A percentile compares a stretch with the other conserved stretches of the same genome.
phyloP scores from a whole-genome alignment of 352 stramenopile genomes.

The Blastocystis sp. region DNA sequence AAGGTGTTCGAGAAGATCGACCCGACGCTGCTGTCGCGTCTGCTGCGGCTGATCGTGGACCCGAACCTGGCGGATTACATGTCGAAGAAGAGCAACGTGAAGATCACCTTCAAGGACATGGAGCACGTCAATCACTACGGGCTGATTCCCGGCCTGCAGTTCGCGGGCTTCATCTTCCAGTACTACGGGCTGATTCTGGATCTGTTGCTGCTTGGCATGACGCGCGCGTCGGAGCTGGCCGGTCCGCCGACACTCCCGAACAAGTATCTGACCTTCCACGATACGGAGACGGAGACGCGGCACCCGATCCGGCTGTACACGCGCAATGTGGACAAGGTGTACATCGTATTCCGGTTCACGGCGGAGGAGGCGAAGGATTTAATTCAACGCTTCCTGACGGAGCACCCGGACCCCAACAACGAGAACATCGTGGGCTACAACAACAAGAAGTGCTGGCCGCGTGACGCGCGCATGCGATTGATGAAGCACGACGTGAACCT shows the following conservation, averaged over 20 bases:
- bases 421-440: slow-evolving; percentile 99
- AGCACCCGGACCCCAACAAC: slow-evolving; percentile 99
- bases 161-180: slow-evolving; percentile 92
- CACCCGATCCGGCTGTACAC: slow-evolving; percentile 99
- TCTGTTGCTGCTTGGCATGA: slow-evolving; percentile 92
- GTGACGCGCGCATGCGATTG: slow-evolving; percentile 96
- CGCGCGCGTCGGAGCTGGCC: slow-evolving; percentile 93
- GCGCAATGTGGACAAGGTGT: slow-evolving; percentile 98
- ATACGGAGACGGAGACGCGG: slow-evolving; percentile 90
- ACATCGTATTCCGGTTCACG: slow-evolving; percentile 97
- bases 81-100: slow-evolving; percentile 99
- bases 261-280: slow-evolving; percentile 95
- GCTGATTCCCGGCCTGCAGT: slow-evolving; percentile 95
- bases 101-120: slow-evolving; percentile 96
- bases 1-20: slow-evolving; percentile 99
- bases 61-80: slow-evolving; percentile 99
- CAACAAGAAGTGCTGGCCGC: slow-evolving; percentile 99
- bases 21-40: slow-evolving; percentile 92
- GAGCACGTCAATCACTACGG: slow-evolving; percentile 99
- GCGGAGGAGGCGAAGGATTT: slow-evolving; percentile 94
- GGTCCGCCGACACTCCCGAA: slow-evolving; percentile 93
- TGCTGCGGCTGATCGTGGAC: slow-evolving; percentile 96
- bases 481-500: slow-evolving; percentile 99
- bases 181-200: slow-evolving; percentile 99
- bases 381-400: slow-evolving; percentile 93